phyloP scores from a whole-genome alignment of 2,329 filamentous ascomycete species.

The Penicillium sp. region DNA sequence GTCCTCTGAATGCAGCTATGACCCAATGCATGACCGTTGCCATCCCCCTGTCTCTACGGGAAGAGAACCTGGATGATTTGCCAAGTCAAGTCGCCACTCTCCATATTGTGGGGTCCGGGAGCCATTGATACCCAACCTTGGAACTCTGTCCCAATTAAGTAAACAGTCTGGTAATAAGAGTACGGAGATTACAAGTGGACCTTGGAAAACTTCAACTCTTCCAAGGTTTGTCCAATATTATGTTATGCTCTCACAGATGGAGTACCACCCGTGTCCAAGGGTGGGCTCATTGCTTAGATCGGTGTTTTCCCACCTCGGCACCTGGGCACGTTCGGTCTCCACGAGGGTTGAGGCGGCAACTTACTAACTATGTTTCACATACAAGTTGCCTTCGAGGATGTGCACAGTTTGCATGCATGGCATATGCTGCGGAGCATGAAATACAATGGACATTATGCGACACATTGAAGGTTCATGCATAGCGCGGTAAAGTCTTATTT shows the following conservation, averaged over 20 bases:
- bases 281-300: background rate
- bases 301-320: background rate
- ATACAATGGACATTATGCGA: background rate
- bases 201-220: background rate
- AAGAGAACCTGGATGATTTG: background rate
- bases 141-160: background rate
- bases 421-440: background rate
- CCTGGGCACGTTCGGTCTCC: background rate
- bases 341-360: background rate
- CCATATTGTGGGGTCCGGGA: background rate
- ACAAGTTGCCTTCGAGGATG: background rate
- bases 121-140: background rate
- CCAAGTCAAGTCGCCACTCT: background rate
- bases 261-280: background rate
- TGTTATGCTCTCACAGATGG: background rate
- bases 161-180: background rate
- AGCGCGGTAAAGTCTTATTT: background rate
- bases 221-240: background rate
- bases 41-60: background rate
- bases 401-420: background rate
- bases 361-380: background rate
- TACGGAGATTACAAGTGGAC: background rate
- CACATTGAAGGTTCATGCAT: background rate
- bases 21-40: constrained; percentile 6
- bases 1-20: background rate